Conservation (phyloP, 75 land plant genomes). For the Isoetes taiwanensis region DNA sequence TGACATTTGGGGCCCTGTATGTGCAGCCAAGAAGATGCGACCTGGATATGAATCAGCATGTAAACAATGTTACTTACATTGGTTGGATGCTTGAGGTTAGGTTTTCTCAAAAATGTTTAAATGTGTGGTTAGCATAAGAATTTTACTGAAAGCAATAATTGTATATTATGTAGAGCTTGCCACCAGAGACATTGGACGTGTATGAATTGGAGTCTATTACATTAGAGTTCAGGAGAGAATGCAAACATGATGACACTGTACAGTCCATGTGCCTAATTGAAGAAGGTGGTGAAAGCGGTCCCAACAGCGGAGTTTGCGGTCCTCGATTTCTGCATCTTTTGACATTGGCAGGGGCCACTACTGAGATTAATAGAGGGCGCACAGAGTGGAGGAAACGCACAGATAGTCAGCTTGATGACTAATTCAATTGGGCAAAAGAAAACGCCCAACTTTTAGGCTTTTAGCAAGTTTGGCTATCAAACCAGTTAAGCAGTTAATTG, state of each 20-base stretch:
- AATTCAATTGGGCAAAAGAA: too few relatives aligned
- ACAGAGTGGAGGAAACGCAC: conserved; percentile 88
- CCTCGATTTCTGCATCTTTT: conserved; percentile 49
- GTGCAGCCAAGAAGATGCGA: conserved; percentile 82
- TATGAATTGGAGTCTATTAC: conserved; percentile 59
- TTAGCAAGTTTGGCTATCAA: too few relatives aligned
- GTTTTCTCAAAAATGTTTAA: not conserved
- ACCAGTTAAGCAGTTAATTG: too few relatives aligned
- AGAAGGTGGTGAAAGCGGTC: too few relatives aligned
- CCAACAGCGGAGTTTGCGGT: conserved; percentile 7
- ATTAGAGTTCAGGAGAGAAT: conserved; percentile 65
- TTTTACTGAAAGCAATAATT: not conserved
- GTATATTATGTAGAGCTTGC: conserved; percentile 43
- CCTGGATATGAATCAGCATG: conserved; percentile 96
- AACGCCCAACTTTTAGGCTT: too few relatives aligned
- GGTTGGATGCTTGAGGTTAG: conserved; percentile 94
- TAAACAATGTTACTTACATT: conserved; percentile 89
- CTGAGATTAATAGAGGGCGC: conserved; percentile 74
- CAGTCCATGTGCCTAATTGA: conserved; percentile 66
- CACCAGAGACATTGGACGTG: conserved; percentile 43
- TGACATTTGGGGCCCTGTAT: too few relatives aligned
- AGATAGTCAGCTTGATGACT: too few relatives aligned
- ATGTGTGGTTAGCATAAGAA: not conserved
- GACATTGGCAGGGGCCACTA: conserved; percentile 35
- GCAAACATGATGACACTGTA: conserved; percentile 61